Percentiles rank a stretch among this genome's conserved stretches.
Evolutionary conservation across 306 rosid genomes (phyloP).

Genomic region (Alnus rubra): DNA sequence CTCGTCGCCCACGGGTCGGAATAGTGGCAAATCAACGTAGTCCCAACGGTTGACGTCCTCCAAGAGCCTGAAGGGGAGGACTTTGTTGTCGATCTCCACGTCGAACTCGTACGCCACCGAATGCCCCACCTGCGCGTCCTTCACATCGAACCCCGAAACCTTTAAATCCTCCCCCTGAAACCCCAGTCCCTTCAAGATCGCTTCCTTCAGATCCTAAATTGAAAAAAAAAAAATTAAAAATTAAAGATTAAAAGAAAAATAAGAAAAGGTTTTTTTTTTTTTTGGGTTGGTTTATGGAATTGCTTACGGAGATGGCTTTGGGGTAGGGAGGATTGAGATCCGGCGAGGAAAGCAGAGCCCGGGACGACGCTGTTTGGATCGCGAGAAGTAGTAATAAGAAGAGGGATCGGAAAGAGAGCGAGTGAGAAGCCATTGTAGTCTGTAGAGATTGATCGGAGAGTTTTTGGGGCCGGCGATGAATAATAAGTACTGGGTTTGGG

Average conservation of each 20-base stretch:
- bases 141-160: conserved; percentile 71
- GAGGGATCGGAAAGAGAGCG: neutral
- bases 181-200: conserved; percentile 77
- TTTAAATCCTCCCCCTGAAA: conserved; percentile 59
- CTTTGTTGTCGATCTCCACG: conserved; percentile 66
- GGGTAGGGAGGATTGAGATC: conserved; percentile 46
- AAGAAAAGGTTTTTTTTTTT: neutral
- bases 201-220: conserved; percentile 78
- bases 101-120: conserved; percentile 87
- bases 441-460: neutral
- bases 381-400: conserved; percentile 21
- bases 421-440: conserved; percentile 23
- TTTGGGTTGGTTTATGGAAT: too few species aligned
- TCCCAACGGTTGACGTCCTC: conserved; percentile 86
- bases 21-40: conserved; percentile 81
- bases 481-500: too few species aligned
- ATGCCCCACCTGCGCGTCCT: conserved; percentile 81
- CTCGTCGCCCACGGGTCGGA: conserved; percentile 36
- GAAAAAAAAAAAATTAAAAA: too few species aligned
- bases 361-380: neutral
- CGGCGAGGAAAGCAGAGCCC: conserved; percentile 43
- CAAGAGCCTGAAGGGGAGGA: conserved; percentile 78
- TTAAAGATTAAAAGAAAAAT: neutral
- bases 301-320: conserved; percentile 62
- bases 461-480: neutral